Evolutionary conservation across 108 stramenopile species (phyloP), one percentile per base, ranked within the genome.

Genomic region (Stephanodiscus triporus): DNA sequence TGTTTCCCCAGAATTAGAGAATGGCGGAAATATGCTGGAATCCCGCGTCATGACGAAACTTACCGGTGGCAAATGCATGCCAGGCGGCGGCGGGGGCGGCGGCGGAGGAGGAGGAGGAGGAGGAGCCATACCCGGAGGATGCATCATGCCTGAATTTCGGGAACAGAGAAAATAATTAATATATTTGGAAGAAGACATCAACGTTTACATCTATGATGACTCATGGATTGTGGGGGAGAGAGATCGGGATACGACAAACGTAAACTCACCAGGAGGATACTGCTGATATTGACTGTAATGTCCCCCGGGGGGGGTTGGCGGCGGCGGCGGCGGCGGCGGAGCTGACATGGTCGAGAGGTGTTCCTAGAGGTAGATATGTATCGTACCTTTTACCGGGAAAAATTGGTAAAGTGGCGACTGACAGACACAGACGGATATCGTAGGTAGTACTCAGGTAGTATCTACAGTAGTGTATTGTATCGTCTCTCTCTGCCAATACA

Each of bases 91-190:
- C 9, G 53, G 56, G 11, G 55, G 51, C 8, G 51, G 51, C 8
- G 51, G 55, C 6, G 55, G 55, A 1, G 26, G 56, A 17, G 53
- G 68, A 1, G 68, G 68, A 43, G 56, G 56, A 9, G 66, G 77
- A 29, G 70, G 70, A n/a, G 48, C 40, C 76, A 77, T 78, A 2
- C 77, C 77, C 26, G 77, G 77, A 40, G 77, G 77, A 16, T 65
- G 65, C 65, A 75, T 66, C 73, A 75, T 75, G 3, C 73, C 73
- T 61, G 17, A n/a, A 27, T 4, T 24, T n/a, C n/a, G n/a, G n/a
- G n/a, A n/a, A n/a, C n/a, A n/a, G n/a, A n/a, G n/a, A n/a, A n/a
- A 13, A 32, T 11, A 9, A 11, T 40, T 11, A 9, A 40, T 40
- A 9, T 40, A 11, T 40, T 11, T 40, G 16, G 16, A 14, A 45